phyloP scores from a whole-genome alignment of 2,329 filamentous ascomycete genomes.

The Dendrostoma leiphaemia region DNA sequence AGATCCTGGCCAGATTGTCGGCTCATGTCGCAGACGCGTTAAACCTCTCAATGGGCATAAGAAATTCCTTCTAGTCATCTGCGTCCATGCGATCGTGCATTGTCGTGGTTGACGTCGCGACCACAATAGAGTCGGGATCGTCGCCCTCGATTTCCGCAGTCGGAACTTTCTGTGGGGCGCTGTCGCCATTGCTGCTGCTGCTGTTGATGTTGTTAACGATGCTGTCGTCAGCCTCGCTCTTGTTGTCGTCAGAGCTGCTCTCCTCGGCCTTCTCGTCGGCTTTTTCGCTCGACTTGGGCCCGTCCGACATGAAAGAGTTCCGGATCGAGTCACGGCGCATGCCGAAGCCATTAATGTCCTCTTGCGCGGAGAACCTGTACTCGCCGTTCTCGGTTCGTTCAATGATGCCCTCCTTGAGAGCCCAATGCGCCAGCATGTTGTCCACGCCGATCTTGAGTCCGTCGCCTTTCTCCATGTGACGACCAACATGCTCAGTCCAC shows the following conservation, averaged over 20 bases:
- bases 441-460: slow-evolving; percentile 57
- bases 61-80: slow-evolving; percentile 26
- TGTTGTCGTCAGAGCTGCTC: slow-evolving; percentile 25
- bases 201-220: neutral
- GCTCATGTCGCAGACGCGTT: no score
- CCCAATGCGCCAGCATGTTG: slow-evolving; percentile 57
- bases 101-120: slow-evolving; percentile 31
- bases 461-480: slow-evolving; percentile 79
- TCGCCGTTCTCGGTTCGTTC: slow-evolving; percentile 54
- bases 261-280: slow-evolving; percentile 3
- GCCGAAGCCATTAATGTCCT: slow-evolving; percentile 27
- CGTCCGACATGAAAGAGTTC: slow-evolving; percentile 18
- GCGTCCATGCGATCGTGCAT: slow-evolving; percentile 31
- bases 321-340: slow-evolving; percentile 21
- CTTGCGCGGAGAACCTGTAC: slow-evolving; percentile 51
- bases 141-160: slow-evolving; percentile 26
- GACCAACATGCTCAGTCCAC: slow-evolving; percentile 88
- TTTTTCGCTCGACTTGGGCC: slow-evolving; percentile 5
- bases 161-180: neutral
- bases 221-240: slow-evolving; percentile 1
- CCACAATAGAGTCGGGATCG: slow-evolving; percentile 27
- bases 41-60: no score
- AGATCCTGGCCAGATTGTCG: no score
- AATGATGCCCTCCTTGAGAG: slow-evolving; percentile 62
- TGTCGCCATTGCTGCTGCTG: neutral